These are phyloP conservation scores for Lizonia empirigonia DNA, from an alignment of 2,329 filamentous ascomycete genomes.

Conservation along the genomic window DNA sequence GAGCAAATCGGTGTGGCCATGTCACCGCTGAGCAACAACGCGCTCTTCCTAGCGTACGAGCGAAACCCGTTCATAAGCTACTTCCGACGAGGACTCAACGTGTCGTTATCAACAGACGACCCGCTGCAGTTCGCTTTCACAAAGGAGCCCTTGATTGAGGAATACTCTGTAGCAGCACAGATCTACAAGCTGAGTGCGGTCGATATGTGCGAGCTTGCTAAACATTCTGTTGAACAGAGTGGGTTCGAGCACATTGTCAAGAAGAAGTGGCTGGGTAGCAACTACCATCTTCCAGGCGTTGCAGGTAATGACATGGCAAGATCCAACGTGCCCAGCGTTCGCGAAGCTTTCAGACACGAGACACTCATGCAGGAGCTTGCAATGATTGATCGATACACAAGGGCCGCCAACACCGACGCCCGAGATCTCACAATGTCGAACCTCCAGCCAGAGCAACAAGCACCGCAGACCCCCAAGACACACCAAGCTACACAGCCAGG, in stretches of 20 bases:
- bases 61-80: conserved; percentile 96
- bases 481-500: conserved; percentile 40
- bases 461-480: conserved; percentile 40
- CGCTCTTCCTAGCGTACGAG: conserved; percentile 93
- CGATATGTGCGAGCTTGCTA: conserved; percentile 97
- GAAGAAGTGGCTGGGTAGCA: conserved; percentile 84
- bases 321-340: conserved; percentile 92
- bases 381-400: conserved; percentile 64
- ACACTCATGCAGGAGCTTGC: conserved; percentile 82
- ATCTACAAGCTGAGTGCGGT: conserved; percentile 97
- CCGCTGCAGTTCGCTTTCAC: conserved; percentile 98
- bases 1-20: conserved; percentile 98
- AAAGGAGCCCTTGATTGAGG: conserved; percentile 96
- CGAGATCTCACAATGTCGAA: conserved; percentile 45
- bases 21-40: conserved; percentile 99
- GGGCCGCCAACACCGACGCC: conserved; percentile 36
- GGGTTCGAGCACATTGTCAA: conserved; percentile 91
- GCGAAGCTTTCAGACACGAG: conserved; percentile 87
- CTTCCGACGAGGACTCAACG: conserved; percentile 92
- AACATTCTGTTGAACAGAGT: conserved; percentile 93
- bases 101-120: conserved; percentile 95
- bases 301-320: conserved; percentile 91
- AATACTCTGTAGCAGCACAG: conserved; percentile 96
- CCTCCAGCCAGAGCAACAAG: conserved; percentile 32
- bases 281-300: conserved; percentile 78